Evolutionary conservation across 345 rosid species (phyloP).

Genomic region (Dipteronia sinensis): DNA sequence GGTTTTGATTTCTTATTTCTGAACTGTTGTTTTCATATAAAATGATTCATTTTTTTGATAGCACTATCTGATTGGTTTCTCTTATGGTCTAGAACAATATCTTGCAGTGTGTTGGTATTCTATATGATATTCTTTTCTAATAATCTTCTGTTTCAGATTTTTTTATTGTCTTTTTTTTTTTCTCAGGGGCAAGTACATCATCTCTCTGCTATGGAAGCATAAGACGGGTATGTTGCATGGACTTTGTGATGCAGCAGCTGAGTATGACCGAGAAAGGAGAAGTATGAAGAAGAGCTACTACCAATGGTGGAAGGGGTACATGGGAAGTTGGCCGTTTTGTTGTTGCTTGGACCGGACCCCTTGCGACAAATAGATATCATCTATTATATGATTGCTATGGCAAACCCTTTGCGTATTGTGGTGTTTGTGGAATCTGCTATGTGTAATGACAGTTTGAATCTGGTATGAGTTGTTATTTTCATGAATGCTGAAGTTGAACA

Average conservation of each 20-base stretch:
- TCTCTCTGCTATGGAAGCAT: conserved; percentile 12
- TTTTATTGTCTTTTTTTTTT: not conserved
- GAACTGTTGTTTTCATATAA: not conserved
- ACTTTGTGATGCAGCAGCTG: conserved; percentile 1
- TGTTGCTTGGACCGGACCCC: not conserved
- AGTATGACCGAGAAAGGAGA: not conserved
- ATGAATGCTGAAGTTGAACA: no score
- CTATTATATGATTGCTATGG: not conserved
- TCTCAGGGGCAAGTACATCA: not conserved
- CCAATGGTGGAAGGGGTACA: not conserved
- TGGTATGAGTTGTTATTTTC: no score
- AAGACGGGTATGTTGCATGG: not conserved
- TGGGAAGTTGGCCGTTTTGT: not conserved
- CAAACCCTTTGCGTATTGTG: not conserved
- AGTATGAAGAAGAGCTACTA: not conserved
- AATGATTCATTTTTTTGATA: not conserved
- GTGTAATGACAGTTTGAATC: not conserved
- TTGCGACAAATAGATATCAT: no score
- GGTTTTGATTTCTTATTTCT: conserved; percentile 28
- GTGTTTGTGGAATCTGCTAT: not conserved
- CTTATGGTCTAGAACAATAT: not conserved
- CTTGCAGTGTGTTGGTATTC: not conserved
- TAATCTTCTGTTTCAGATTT: not conserved
- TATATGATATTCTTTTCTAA: not conserved
- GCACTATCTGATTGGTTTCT: not conserved